Conservation (phyloP, 179 eudicot genomes). For the Monotropa hypopitys region DNA sequence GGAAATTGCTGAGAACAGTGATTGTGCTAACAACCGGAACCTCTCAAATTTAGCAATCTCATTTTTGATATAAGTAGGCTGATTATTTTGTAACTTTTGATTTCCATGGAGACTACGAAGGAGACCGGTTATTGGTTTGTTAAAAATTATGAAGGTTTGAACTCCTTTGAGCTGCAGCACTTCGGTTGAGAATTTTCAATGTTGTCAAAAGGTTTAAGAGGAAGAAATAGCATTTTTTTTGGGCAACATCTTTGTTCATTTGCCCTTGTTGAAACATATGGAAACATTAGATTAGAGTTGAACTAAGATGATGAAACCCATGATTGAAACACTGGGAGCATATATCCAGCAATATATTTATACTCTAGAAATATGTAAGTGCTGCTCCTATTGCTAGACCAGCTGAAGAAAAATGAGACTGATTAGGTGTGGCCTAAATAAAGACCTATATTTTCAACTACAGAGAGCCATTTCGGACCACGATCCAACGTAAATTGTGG, state of each 20-base stretch:
- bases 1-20: constrained; percentile 57
- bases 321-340: too few species aligned
- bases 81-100: not conserved
- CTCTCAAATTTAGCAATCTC: constrained; percentile 40
- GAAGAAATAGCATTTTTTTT: not conserved
- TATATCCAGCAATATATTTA: too few species aligned
- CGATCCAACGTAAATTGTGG: too few species aligned
- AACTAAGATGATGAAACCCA: not conserved
- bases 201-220: too few species aligned
- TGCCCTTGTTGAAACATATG: not conserved
- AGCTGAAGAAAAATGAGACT: too few species aligned
- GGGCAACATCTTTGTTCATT: not conserved
- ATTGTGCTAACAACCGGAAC: constrained; percentile 25
- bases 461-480: too few species aligned
- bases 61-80: constrained; percentile 22
- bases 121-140: too few species aligned
- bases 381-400: too few species aligned
- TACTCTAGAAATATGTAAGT: too few species aligned
- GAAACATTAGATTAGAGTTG: not conserved
- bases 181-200: not conserved
- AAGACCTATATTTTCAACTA: too few species aligned
- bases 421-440: too few species aligned
- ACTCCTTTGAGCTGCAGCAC: too few species aligned
- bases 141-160: not conserved
- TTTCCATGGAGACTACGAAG: not conserved